Conservation (phyloP, 2,329 filamentous ascomycete genomes). For the Lasiodiplodia sp. region DNA sequence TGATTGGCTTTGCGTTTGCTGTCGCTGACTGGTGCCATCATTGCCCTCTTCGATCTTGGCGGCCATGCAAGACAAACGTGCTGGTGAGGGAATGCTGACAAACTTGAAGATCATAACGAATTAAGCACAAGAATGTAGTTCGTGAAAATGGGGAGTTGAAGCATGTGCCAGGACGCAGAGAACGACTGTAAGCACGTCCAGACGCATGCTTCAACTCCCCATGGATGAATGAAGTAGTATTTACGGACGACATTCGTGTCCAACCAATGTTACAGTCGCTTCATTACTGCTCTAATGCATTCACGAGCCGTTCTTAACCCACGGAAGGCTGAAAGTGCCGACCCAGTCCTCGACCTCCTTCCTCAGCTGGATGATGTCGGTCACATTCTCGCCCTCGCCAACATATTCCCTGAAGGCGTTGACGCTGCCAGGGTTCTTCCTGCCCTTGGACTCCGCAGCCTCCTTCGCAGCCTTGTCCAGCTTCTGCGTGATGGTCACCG, state of each 20-base stretch:
- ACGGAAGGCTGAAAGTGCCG: constrained; percentile 50
- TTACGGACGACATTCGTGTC: constrained; percentile 5
- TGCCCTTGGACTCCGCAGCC: constrained; percentile 44
- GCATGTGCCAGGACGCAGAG: neutral
- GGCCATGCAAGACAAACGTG: neutral
- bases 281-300: neutral
- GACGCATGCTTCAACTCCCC: constrained; percentile 2
- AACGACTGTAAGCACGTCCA: neutral
- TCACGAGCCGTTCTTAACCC: constrained; percentile 38
- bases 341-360: constrained; percentile 53
- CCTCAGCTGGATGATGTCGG: constrained; percentile 50
- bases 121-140: neutral
- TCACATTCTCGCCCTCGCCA: constrained; percentile 50
- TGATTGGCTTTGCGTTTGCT: neutral
- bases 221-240: neutral
- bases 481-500: constrained; percentile 51
- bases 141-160: neutral
- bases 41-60: neutral
- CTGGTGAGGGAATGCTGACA: neutral
- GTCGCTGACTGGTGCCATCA: neutral
- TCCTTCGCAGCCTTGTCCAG: constrained; percentile 50
- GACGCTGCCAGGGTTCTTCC: constrained; percentile 50
- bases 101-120: neutral
- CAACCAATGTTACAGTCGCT: neutral
- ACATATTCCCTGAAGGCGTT: constrained; percentile 51